These are phyloP conservation scores for Aspergillus sp. DNA, from an alignment of 2,329 filamentous ascomycete genomes.

Conservation along the genomic window DNA sequence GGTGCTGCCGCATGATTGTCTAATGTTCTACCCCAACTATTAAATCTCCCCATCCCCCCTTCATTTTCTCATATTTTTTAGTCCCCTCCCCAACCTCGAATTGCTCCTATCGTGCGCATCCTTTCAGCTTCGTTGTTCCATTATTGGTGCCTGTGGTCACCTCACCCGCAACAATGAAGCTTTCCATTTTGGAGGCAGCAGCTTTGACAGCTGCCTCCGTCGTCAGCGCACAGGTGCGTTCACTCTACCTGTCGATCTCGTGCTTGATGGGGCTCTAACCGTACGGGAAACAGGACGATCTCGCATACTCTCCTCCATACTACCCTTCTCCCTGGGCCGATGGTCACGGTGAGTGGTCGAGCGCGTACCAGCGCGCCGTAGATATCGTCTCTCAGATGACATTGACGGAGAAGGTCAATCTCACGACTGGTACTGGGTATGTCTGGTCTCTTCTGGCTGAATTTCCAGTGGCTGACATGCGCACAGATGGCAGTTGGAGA, in stretches of 20 bases:
- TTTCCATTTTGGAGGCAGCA: conserved; percentile 32
- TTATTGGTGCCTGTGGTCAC: conserved; percentile 3
- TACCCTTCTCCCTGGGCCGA: conserved; percentile 90
- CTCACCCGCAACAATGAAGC: conserved; percentile 29
- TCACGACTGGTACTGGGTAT: conserved; percentile 86
- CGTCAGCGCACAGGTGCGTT: conserved; percentile 30
- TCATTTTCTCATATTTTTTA: not conserved
- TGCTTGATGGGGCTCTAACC: not conserved
- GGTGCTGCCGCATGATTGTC: not conserved
- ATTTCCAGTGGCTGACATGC: not conserved
- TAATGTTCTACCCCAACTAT: not conserved
- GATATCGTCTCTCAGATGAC: conserved; percentile 81
- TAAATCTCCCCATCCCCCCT: not conserved
- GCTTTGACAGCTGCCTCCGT: conserved; percentile 30
- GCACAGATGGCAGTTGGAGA: conserved; percentile 62
- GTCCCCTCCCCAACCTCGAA: not conserved
- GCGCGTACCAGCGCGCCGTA: conserved; percentile 72
- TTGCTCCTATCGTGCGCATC: not conserved
- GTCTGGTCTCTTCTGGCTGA: conserved; percentile 26
- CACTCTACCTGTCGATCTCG: not conserved
- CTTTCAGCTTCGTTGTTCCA: conserved; percentile 1
- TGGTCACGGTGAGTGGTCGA: conserved; percentile 69
- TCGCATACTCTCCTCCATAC: conserved; percentile 57
- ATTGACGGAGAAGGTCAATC: conserved; percentile 84
- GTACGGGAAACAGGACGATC: conserved; percentile 16